Conservation (phyloP, 2,329 filamentous ascomycete genomes). For the Apiospora marii region DNA sequence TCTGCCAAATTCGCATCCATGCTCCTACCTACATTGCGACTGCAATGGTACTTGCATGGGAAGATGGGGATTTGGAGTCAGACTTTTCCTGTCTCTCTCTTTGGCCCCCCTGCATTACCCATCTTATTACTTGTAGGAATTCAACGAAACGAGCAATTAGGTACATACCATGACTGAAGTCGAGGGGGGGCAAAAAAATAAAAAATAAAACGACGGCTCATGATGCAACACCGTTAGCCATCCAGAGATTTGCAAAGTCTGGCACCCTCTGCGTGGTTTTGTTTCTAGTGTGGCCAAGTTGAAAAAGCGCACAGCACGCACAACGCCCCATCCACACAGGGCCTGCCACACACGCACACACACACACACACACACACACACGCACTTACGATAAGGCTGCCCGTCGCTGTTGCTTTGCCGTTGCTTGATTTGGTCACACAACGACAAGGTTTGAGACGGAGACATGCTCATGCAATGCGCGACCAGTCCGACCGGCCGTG, state of each 20-base stretch:
- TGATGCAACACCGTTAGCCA: constrained; percentile 8
- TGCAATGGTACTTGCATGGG: not conserved
- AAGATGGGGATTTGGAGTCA: not conserved
- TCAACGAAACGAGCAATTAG: constrained; percentile 8
- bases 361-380: not conserved
- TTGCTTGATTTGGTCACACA: constrained; percentile 9
- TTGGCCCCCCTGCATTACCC: not conserved
- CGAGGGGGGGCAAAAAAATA: not conserved
- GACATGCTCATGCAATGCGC: constrained; percentile 14
- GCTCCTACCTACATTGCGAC: not conserved
- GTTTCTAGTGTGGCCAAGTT: not conserved
- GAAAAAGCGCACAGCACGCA: not conserved
- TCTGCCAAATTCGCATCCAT: constrained; percentile 11
- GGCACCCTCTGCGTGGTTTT: constrained; percentile 8
- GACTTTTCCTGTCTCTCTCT: not conserved
- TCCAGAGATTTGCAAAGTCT: not conserved
- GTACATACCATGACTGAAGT: constrained; percentile 7
- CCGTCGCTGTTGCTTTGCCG: not conserved
- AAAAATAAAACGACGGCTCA: not conserved
- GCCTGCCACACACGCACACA: not conserved
- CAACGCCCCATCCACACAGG: not conserved
- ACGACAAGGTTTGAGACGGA: constrained; percentile 16
- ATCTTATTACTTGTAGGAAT: not conserved
- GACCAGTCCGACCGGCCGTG: constrained; percentile 14
- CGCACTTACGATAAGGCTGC: constrained; percentile 1